Evolutionary conservation across 306 rosid species (phyloP).

Genomic region (Luffa acutangula): DNA sequence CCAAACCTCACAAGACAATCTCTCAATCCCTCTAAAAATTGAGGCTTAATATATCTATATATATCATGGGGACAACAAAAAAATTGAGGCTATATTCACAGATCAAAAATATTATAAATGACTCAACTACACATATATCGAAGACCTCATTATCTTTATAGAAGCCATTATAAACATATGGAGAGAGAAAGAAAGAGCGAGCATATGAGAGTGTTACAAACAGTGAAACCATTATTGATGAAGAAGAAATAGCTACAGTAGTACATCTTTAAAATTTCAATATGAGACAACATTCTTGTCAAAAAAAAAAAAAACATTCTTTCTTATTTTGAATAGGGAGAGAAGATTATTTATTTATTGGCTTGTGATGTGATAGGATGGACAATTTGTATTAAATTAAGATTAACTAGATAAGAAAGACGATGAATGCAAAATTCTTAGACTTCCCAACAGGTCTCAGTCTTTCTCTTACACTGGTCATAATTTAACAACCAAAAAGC

Average conservation of each 20-base stretch:
- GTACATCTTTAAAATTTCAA: background rate
- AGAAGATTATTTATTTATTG: background rate
- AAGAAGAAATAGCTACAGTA: background rate
- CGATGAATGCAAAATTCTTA: background rate
- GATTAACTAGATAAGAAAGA: background rate
- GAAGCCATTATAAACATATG: background rate
- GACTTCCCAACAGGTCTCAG: background rate
- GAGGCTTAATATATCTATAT: too few relatives aligned
- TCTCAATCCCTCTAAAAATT: too few relatives aligned
- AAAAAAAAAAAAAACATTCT: background rate
- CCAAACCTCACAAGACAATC: too few relatives aligned
- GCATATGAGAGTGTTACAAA: background rate
- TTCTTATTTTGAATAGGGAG: background rate
- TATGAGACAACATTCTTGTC: background rate
- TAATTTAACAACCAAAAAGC: background rate
- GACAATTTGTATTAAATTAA: background rate
- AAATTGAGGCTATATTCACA: background rate
- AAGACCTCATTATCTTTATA: background rate
- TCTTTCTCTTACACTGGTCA: background rate
- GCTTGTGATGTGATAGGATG: background rate
- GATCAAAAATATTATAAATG: background rate
- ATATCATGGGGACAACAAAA: background rate
- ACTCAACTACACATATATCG: background rate
- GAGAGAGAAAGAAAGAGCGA: background rate
- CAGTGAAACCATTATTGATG: background rate